Base-by-base conservation (phyloP, 768 basidiomycete genomes). In the Nidularia sp. region DNA sequence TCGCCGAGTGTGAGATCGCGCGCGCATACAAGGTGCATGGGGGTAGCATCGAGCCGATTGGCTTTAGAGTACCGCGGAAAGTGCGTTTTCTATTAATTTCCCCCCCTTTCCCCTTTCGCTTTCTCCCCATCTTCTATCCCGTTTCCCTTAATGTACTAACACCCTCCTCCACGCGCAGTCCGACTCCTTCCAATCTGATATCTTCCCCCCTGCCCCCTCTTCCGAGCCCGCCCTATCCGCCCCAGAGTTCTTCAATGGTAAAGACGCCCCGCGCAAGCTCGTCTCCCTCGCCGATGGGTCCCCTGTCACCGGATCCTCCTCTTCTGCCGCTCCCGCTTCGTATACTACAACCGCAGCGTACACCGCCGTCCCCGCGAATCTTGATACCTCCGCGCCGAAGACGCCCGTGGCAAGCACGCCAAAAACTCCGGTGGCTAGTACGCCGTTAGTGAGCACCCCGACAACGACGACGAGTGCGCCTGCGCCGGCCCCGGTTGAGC, bases 111-210 rank as follows among this genome's bases (percentile, higher is more conserved):
- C 33, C 50, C 47, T 8, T 42, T 32, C 36, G 44, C 33, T 47
- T 45, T 42, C 32, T 50, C 45, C 51, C 49, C 45, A 43, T 55
- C 25, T 53, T 41, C 31, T 44, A 2, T 10, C 41, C 31, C 35
- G 5, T 36, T 18, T 41, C 39, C 39, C 39, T 41, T 18, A 2
- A 41, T 41, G 10, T 5, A 41, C 39, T 41, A 41, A 41, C 3
- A 5, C 39, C 10, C 39, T 18, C 39, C 39, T 12, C 39, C 39
- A 18, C 18, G 18, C 18, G 18, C 18, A 93, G 90, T 81, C 94
- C 35, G 94, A 98, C 53, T 84, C 86, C 4, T 98, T 98, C 90
- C 96, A 98, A 69, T 86, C 93, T 10, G 96, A 98, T 68, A 96
- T 98, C 67, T 98, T 84, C 78, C 96, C 97, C 4, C 90, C 92